Conservation (phyloP, 768 basidiomycete species). For the Panaeolus cyanescens region DNA sequence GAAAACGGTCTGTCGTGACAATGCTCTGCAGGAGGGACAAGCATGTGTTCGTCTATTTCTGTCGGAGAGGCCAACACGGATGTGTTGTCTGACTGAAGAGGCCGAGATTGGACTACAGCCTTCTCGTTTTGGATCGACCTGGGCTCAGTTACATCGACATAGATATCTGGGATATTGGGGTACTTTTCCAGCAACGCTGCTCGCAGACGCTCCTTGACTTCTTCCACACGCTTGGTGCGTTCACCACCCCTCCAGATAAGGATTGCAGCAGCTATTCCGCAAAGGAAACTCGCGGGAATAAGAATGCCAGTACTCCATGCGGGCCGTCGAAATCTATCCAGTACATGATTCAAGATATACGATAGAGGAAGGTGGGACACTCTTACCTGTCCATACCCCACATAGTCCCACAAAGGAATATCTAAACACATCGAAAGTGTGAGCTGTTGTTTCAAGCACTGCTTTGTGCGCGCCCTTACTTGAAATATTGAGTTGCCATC, state of each 20-base stretch:
- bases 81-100: neutral
- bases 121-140: neutral
- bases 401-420: conserved; percentile 74
- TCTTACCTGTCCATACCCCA: conserved; percentile 72
- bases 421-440: conserved; percentile 29
- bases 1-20: conserved; percentile 8
- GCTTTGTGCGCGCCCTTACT: conserved; percentile 31
- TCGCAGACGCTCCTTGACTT: conserved; percentile 63
- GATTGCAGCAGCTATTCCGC: conserved; percentile 73
- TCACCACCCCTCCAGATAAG: conserved; percentile 76
- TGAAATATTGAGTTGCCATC: conserved; percentile 85
- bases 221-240: conserved; percentile 65
- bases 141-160: conserved; percentile 20
- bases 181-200: conserved; percentile 39
- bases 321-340: conserved; percentile 65
- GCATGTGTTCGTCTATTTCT: conserved; percentile 42
- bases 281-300: conserved; percentile 74
- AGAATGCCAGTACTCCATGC: conserved; percentile 69
- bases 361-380: no score
- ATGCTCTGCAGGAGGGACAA: conserved; percentile 28
- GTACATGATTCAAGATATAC: no score
- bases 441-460: neutral
- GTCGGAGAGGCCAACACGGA: conserved; percentile 18
- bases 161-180: conserved; percentile 9
- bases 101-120: neutral